Percentiles rank a stretch among this genome's conserved stretches.
phyloP scores from a whole-genome alignment of 257 asterid species.

The Ballota nigra region DNA sequence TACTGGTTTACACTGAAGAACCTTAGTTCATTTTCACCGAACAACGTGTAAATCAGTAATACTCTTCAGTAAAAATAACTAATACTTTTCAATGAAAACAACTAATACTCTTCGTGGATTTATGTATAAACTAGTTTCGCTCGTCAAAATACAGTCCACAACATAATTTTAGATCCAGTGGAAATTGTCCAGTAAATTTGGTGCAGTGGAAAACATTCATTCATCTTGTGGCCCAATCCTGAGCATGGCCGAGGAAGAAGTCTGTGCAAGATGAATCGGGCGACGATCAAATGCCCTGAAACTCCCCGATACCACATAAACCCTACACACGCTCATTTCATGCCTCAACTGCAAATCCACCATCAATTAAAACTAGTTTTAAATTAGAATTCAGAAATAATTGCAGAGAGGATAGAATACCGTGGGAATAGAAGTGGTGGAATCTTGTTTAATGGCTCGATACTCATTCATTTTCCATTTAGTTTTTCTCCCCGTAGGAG shows the following conservation, averaged over 20 bases:
- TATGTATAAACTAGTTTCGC: no score
- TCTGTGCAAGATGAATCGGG: conserved; percentile 17
- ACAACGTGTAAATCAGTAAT: no score
- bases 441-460: conserved; percentile 54
- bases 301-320: conserved; percentile 64
- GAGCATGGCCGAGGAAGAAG: conserved; percentile 3
- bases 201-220: not conserved
- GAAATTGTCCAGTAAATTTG: not conserved
- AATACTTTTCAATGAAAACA: no score
- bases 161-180: not conserved
- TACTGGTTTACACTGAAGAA: no score
- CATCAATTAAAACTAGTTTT: not conserved
- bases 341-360: conserved; percentile 56
- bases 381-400: no score
- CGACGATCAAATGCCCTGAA: conserved; percentile 64
- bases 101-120: no score
- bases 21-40: no score
- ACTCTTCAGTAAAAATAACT: no score
- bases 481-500: conserved; percentile 67
- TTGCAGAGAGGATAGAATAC: conserved; percentile 15
- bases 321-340: conserved; percentile 71
- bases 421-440: conserved; percentile 38
- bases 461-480: conserved; percentile 84
- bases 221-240: no score
- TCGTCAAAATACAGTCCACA: not conserved